Evolutionary conservation across 164 flowering plant species (phyloP), one percentile per base, ranked within the genome.

Genomic region (Vitis amurensis): DNA sequence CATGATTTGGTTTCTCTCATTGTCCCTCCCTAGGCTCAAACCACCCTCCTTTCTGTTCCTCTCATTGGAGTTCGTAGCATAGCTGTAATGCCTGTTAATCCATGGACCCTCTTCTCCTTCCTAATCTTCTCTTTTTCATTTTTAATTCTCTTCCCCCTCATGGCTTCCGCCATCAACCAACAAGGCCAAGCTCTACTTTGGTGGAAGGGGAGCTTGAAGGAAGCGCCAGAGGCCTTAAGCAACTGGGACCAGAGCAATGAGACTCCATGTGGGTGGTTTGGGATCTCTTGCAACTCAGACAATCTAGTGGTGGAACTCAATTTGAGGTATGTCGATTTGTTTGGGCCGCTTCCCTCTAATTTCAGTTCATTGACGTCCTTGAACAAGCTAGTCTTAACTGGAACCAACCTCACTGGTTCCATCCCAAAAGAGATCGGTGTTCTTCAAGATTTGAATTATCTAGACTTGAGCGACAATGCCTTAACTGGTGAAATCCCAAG

Each of bases 361-460:
- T 81, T 89, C 69, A 79, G 65, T 70, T 73, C 89, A 2, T 72
- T 87, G 68, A 15, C 29, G 15, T 75, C 88, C 9, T 56, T 91
- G 58, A 77, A 77, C 30, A 86, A 72, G 81, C 81, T 91, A 0
- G 81, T 84, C 10, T 63, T 91, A 1, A 68, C 85, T 0, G 91
- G 92, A 8, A 84, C 88, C 2, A 92, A 92, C 57, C 92, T 92
- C 63, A 86, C 91, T 8, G 95, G 97, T 44, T 66, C 81, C 1
- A 87, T 92, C 63, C 90, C 94, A 0, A 76, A 75, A 59, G 77
- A 78, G 68, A 69, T 92, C 14, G 85, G 81, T 5, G 1, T 17
- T 15, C 80, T 89, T 3, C 37, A 44, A 3, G 78, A 74, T n/a
- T 70, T 92, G 53, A 73, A 3, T 61, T 37, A 63, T 71, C 76